Conservation (phyloP, 2,329 filamentous ascomycete genomes). For the Penicillium sp. region DNA sequence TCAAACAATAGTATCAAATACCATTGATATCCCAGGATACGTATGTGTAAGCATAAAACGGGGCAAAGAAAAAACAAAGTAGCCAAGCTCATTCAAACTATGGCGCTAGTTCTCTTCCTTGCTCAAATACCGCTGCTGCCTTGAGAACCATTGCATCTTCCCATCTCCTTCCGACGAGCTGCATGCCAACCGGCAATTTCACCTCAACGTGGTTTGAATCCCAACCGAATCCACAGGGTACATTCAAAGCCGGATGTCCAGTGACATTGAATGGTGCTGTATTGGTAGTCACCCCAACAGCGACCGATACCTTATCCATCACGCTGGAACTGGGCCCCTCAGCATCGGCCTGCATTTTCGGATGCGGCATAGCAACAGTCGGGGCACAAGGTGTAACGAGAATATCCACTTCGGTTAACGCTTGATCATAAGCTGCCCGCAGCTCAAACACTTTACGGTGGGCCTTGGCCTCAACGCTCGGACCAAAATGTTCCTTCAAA, state of each 20-base stretch:
- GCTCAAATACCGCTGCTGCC: slow-evolving; percentile 30
- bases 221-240: slow-evolving; percentile 42
- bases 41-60: too few species aligned
- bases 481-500: slow-evolving; percentile 27
- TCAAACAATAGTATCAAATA: not conserved
- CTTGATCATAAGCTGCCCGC: slow-evolving; percentile 50
- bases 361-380: slow-evolving; percentile 46
- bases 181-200: slow-evolving; percentile 55
- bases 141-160: slow-evolving; percentile 27
- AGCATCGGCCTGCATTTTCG: slow-evolving; percentile 23
- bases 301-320: slow-evolving; percentile 44
- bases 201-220: not conserved
- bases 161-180: slow-evolving; percentile 50
- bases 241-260: slow-evolving; percentile 51
- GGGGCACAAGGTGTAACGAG: slow-evolving; percentile 51
- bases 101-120: not conserved
- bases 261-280: slow-evolving; percentile 53
- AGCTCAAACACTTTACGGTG: slow-evolving; percentile 49
- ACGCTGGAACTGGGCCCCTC: slow-evolving; percentile 18
- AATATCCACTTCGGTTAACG: slow-evolving; percentile 47
- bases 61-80: too few species aligned
- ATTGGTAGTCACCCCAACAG: slow-evolving; percentile 48
- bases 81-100: not conserved
- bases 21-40: too few species aligned
- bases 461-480: slow-evolving; percentile 45